These are phyloP conservation scores for Vinca minor DNA, from an alignment of 257 asterid genomes.

Conservation along the genomic window DNA sequence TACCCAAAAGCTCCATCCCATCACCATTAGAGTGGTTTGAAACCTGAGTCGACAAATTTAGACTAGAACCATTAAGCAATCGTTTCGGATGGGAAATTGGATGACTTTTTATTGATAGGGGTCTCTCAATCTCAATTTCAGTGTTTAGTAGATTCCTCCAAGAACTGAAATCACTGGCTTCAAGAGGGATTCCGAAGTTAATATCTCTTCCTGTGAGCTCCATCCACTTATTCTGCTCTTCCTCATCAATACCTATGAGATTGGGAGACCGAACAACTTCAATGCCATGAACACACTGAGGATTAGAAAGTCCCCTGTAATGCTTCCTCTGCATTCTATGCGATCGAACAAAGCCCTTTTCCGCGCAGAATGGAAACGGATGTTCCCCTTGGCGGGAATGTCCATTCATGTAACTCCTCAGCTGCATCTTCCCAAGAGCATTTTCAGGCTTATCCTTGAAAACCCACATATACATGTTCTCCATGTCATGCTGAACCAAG, in stretches of 20 bases:
- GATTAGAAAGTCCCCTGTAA: slow-evolving; percentile 42
- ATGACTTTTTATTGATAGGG: slow-evolving; percentile 20
- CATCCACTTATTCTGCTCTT: slow-evolving; percentile 43
- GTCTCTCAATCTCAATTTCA: slow-evolving; percentile 36
- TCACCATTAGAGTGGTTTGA: slow-evolving; percentile 27
- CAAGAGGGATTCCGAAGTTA: slow-evolving; percentile 36
- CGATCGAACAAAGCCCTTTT: slow-evolving; percentile 38
- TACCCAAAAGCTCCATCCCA: slow-evolving; percentile 28
- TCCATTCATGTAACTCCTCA: slow-evolving; percentile 47
- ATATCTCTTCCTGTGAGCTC: slow-evolving; percentile 40
- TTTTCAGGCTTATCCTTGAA: slow-evolving; percentile 47
- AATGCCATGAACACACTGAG: slow-evolving; percentile 46
- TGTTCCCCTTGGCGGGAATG: slow-evolving; percentile 47
- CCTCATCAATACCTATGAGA: slow-evolving; percentile 31
- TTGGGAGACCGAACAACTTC: slow-evolving; percentile 41
- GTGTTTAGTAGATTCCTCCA: slow-evolving; percentile 37
- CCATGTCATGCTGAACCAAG: slow-evolving; percentile 48
- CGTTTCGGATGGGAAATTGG: slow-evolving; percentile 22
- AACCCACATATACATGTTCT: slow-evolving; percentile 52
- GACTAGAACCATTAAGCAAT: slow-evolving; percentile 29
- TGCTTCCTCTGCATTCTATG: slow-evolving; percentile 46
- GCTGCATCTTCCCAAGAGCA: slow-evolving; percentile 47
- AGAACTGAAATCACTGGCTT: slow-evolving; percentile 40
- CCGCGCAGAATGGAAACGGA: slow-evolving; percentile 38
- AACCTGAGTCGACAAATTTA: slow-evolving; percentile 29